Conservation (phyloP, 371 early-diverging fungal genomes). For the Haplosporangium sp. region DNA sequence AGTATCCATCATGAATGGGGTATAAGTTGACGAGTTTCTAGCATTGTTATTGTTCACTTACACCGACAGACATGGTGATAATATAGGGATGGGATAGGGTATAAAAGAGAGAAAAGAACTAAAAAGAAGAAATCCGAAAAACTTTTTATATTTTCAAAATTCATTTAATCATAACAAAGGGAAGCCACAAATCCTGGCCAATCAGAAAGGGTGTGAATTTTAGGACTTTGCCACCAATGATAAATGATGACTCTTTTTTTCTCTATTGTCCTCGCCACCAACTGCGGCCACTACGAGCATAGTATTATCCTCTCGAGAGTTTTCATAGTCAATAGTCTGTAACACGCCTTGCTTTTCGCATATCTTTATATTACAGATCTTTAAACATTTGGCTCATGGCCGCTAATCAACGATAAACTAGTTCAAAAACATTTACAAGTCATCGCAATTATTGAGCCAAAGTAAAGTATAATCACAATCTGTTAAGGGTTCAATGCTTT, state of each 20-base stretch:
- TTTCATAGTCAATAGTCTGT: too few relatives aligned
- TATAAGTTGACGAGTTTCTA: too few relatives aligned
- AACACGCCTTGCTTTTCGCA: too few relatives aligned
- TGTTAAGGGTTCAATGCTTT: neutral
- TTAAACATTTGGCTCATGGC: too few relatives aligned
- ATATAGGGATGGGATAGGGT: neutral
- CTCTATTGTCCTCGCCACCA: slow-evolving; percentile 7
- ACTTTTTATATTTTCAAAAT: neutral
- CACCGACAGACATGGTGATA: slow-evolving; percentile 43
- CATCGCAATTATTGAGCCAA: too few relatives aligned
- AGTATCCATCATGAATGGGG: neutral
- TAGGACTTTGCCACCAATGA: slow-evolving; percentile 2
- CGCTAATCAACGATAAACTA: too few relatives aligned
- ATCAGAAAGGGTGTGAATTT: neutral
- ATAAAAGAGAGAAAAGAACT: slow-evolving; percentile 23
- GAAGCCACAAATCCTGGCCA: slow-evolving; percentile 4
- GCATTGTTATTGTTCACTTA: slow-evolving; percentile 15
- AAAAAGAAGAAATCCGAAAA: slow-evolving; percentile 1
- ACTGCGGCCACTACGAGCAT: neutral
- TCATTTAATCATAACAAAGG: neutral
- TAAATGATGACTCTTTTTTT: slow-evolving; percentile 1
- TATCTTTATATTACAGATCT: too few relatives aligned
- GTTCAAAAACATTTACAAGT: too few relatives aligned
- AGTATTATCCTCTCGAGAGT: neutral
- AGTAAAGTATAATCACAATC: too few relatives aligned